Conservation (phyloP, 805 yeast genomes). For the Ogataea haglerorum region DNA sequence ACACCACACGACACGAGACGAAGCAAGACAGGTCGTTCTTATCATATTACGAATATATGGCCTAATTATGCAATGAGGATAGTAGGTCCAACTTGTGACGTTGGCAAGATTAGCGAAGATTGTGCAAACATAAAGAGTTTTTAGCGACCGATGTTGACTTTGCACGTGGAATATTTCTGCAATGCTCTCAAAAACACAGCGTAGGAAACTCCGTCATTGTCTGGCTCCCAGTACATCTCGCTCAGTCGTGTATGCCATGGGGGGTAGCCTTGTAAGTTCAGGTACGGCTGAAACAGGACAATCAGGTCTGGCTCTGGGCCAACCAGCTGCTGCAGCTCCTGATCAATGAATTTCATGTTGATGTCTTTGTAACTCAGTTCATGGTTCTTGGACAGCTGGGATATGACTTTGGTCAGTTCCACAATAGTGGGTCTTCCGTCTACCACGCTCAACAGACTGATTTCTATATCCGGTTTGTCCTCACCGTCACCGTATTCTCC, state of each 20-base stretch:
- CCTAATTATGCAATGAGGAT: constrained; percentile 7
- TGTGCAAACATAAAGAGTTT: constrained; percentile 5
- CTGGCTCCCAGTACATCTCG: constrained; percentile 89
- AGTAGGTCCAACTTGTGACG: constrained; percentile 2
- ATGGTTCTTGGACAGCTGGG: constrained; percentile 62
- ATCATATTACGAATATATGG: constrained; percentile 2
- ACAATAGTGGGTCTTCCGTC: constrained; percentile 93
- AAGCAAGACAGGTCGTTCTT: not conserved
- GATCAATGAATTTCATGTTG: constrained; percentile 70
- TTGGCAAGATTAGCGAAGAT: constrained; percentile 4
- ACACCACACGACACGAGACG: not conserved
- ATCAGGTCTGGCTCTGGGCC: constrained; percentile 93
- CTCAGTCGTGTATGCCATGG: constrained; percentile 96
- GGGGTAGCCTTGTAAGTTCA: constrained; percentile 91
- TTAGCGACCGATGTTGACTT: constrained; percentile 84
- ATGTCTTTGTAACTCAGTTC: constrained; percentile 65
- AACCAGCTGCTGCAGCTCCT: constrained; percentile 67
- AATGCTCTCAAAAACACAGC: constrained; percentile 79
- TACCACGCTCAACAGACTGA: constrained; percentile 62
- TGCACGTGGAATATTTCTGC: constrained; percentile 72
- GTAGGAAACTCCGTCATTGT: constrained; percentile 74
- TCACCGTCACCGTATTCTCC: constrained; percentile 27
- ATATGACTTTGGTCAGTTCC: constrained; percentile 80
- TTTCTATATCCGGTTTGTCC: constrained; percentile 45
- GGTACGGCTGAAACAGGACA: constrained; percentile 76